Evolutionary conservation across 345 rosid species (phyloP), one percentile per base, ranked within the genome.

Genomic region (Eucalyptus marginata): DNA sequence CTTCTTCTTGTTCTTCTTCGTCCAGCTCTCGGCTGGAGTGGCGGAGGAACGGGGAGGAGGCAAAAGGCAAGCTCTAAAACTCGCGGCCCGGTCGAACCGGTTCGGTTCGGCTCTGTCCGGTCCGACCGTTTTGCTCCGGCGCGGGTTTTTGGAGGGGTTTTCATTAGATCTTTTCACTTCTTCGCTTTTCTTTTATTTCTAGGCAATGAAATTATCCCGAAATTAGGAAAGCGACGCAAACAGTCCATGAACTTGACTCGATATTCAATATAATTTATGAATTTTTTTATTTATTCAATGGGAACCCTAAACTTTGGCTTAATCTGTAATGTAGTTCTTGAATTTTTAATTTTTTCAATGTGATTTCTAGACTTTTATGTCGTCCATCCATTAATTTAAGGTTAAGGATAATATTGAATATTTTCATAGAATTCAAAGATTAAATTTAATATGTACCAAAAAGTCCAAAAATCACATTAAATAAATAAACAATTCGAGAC

Each of bases 221-320:
- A 52, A 52, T 2, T 51, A 27, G 31, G 17, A 29, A 27, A 0
- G 15, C 3, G 2, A 29, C 17, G 0, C 3, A 62, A 62, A 62
- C 4, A 0, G 8, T 29, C 0, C 16, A 5, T 6, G 1, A 29
- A 62, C 0, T 62, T 13, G 0, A 6, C 1, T 62, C 33, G 1
- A 59, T 59, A 59, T 3, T 25, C 2, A 12, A 27, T 4, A 29
- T 27, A 2, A 11, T 27, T 10, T 13, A 11, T 27, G 7, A 62
- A 27, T 5, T 7, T 29, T n/a, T 62, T 7, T 0, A 62, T 62
- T 62, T 29, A 12, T 62, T 0, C 0, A 13, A 62, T 0, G 1
- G 0, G 2, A 0, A 29, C 0, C 1, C 0, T 15, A 31, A 15
- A 7, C 0, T 66, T 27, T 29, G 0, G 1, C 1, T 0, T 14